Evolutionary conservation across 768 basidiomycete species (phyloP), one percentile per base, ranked within the genome.

Genomic region (Pulveroboletus sp.): DNA sequence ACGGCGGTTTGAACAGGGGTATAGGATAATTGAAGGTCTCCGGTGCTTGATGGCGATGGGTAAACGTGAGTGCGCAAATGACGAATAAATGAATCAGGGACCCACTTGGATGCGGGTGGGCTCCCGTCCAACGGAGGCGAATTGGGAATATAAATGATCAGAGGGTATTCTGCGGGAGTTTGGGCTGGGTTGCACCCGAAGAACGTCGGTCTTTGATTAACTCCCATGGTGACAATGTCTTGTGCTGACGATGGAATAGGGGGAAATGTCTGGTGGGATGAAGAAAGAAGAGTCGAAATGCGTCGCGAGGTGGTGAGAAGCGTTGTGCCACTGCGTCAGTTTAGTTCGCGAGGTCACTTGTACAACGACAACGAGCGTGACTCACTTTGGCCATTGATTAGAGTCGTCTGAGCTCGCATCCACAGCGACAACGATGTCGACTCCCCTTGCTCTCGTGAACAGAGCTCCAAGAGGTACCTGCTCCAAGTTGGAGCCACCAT

Each of bases 401-500:
- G 45, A n/a, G 48, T 77, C 75, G 55, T 87, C 83, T 1, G 79
- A 70, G 55, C 80, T 78, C 21, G 77, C 78, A 59, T 93, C 91
- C 17, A 89, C 69, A 0, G 85, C 86, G 14, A 94, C 72, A 56
- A 93, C 79, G 5, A 86, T 79, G 59, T 94, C 91, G 37, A 93
- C 58, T 0, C 63, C 73, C 43, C 92, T 77, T 1, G 78, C 76
- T 42, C 80, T 83, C 26, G 89, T 81, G 47, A 93, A 76, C 26
- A 90, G 68, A 1, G 85, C 84, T 17, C 79, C 81, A 24, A 86
- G 71, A 0, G 91, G 91, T 7, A 89, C 62, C 59, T 86, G 84
- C 58, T 88, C 84, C 9, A 67, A 64, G 58, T 89, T 87, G 18
- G 83, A 81, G 17, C 81, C 73, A 1, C 88, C 88, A 60, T 88